Evolutionary conservation across 129 eudicot genomes (phyloP).

Genomic region (Helichrysum umbraculigerum): DNA sequence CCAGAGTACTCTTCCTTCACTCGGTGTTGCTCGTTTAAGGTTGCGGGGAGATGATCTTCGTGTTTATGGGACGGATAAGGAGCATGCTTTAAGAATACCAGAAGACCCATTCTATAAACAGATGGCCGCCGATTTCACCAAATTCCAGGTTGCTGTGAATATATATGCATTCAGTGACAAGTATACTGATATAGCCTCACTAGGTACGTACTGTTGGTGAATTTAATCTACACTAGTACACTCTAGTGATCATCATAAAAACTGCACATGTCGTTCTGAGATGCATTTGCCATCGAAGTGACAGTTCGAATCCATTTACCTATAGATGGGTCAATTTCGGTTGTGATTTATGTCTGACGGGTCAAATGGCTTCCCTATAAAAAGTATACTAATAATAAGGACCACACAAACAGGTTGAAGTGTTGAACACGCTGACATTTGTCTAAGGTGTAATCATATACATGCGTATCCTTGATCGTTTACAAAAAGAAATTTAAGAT

Average conservation of each 20-base stretch:
- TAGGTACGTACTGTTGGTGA: conserved; percentile 51
- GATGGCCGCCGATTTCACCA: conserved; percentile 99
- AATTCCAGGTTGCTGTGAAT: conserved; percentile 83
- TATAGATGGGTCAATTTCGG: background rate
- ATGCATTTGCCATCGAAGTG: background rate
- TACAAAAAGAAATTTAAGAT: background rate
- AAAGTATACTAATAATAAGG: background rate
- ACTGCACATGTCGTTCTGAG: conserved; percentile 1
- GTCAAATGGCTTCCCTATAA: background rate
- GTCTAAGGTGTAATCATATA: background rate
- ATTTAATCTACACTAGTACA: conserved; percentile 12
- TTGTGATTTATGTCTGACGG: background rate
- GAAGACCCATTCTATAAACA: conserved; percentile 97
- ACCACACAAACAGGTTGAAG: background rate
- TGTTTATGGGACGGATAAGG: conserved; percentile 94
- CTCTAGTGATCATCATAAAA: background rate
- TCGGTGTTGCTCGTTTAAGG: conserved; percentile 91
- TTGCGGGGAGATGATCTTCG: conserved; percentile 97
- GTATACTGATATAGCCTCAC: conserved; percentile 91
- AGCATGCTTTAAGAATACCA: conserved; percentile 79
- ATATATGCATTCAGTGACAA: conserved; percentile 97
- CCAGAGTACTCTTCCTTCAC: conserved; percentile 94
- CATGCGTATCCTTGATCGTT: background rate
- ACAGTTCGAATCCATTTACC: background rate
- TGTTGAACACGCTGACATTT: background rate